Base-by-base conservation (phyloP, 495 filamentous ascomycete genomes). In the Annulohypoxylon moriforme region DNA sequence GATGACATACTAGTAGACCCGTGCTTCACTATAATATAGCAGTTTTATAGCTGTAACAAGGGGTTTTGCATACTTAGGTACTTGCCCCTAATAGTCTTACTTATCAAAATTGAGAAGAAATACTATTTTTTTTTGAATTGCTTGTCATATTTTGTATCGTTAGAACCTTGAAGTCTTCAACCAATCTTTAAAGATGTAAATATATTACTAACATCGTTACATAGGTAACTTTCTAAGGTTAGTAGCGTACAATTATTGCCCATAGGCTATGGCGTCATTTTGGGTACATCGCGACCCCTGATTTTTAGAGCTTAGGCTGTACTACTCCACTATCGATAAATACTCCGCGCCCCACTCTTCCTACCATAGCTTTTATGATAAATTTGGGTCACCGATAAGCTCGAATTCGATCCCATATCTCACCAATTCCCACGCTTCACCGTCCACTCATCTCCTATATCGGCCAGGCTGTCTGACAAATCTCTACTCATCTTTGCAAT, bases 391-490 rank as follows among this genome's bases (percentile, higher is more conserved):
- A 20, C 53, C 27, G 66, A 68, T 68, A 68, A 68, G 66, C 14
- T 46, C 13, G 22, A 44, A 42, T 24, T 29, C 27, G 11, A 47
- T 68, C 40, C 38, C 27, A 53, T 33, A 36, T 24, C 27, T 27
- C 42, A 22, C 50, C 2, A 50, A 42, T 18, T 4, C 18, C 18
- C 18, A 60, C 25, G 52, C 10, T 27, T 64, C 52, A 59, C 60
- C 59, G 22, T 50, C 25, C 25, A 49, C 20, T 58, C 56, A 66
- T 55, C 63, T 67, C 69, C 69, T 72, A 72, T 60, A 72, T 72
- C 69, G 69, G 69, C 64, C 13, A 13, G 40, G 49, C 38, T 16
- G 16, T 18, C 46, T 56, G 8, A 61, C 42, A 2, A 34, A 46
- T 56, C 52, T 42, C n/a, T n/a, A 29, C 24, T 34, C 18, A 13